Conservation (phyloP, 163 green algal genomes). For the Chlorella variabilis region DNA sequence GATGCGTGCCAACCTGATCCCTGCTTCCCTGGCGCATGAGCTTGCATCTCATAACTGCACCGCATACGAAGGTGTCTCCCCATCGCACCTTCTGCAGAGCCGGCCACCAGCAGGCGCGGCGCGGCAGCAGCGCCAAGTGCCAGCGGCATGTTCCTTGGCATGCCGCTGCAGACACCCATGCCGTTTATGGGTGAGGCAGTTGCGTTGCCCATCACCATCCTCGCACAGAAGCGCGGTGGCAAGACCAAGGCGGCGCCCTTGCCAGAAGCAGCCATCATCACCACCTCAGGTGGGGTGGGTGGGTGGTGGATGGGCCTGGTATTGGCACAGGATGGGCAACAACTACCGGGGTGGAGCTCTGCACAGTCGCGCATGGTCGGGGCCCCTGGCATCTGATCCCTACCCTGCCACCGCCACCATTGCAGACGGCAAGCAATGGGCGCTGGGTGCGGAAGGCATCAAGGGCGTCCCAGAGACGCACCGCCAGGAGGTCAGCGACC, state of each 20-base stretch:
- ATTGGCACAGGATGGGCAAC: too few species aligned
- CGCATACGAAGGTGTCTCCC: too few species aligned
- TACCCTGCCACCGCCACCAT: not conserved
- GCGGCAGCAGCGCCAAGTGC: not conserved
- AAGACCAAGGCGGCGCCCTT: conserved; percentile 31
- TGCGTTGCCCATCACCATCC: conserved; percentile 42
- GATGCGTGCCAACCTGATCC: too few species aligned
- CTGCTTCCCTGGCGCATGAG: too few species aligned
- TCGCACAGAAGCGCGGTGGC: conserved; percentile 44
- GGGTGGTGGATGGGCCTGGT: not conserved
- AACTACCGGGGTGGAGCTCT: too few species aligned
- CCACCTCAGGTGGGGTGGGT: conserved; percentile 26
- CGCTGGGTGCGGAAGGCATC: conserved; percentile 37
- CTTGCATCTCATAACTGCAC: too few species aligned
- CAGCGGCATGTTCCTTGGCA: conserved; percentile 17
- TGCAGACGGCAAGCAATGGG: conserved; percentile 51
- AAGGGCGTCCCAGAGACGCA: conserved; percentile 39
- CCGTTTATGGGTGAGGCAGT: conserved; percentile 45
- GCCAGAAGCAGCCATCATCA: conserved; percentile 41
- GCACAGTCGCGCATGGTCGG: too few species aligned
- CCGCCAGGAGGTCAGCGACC: conserved; percentile 39
- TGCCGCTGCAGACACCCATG: conserved; percentile 52
- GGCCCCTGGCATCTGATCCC: too few species aligned
- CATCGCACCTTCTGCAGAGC: not conserved
- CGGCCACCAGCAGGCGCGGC: conserved; percentile 18